Evolutionary conservation across 1,284 basidiomycete species (phyloP), one percentile per base, ranked within the genome.

Genomic region (Ustilago cynodontis): DNA sequence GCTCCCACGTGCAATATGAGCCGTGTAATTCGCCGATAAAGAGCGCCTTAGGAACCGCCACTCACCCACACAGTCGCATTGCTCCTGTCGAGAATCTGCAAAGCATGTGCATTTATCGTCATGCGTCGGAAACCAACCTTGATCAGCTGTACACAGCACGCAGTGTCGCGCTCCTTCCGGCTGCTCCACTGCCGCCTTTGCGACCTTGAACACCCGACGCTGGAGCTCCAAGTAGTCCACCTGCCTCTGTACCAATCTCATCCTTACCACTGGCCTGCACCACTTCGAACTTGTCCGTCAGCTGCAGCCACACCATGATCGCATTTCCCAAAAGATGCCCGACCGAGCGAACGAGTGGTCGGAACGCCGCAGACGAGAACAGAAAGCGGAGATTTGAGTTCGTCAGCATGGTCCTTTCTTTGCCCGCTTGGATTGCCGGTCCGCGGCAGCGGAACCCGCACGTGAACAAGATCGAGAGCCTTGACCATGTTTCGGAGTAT

Each of bases 281-380:
- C 52, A 81, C 33, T 37, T 82, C 79, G 59, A 82, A 82, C 59
- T 79, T 80, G 79, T 82, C 81, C 31, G 80, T 75, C 16, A 81
- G 65, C 80, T 81, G 63, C 20, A 53, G 57, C 14, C 29, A 59
- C 24, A 35, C 57, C 18, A 29, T 29, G 22, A 24, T n/a, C 28
- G 20, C 20, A 33, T 9, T 13, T 9, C 47, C 52, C 7, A 54
- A 39, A 26, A 37, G 18, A 56, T 18, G 50, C 10, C 31, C 22
- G 24, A 59, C 41, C 47, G 29, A 20, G 24, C 35, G 28, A 52
- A 43, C n/a, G n/a, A 43, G 41, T 43, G 3, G 41, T 43, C 8
- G 47, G 8, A 26, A 14, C 24, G 26, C n/a, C 18, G 41, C 41
- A 18, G n/a, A 50, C 18, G 47, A 20, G 20, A 51, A 18, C 33